Base-by-base conservation (phyloP, 345 rosid species). In the Brassica nigra region DNA sequence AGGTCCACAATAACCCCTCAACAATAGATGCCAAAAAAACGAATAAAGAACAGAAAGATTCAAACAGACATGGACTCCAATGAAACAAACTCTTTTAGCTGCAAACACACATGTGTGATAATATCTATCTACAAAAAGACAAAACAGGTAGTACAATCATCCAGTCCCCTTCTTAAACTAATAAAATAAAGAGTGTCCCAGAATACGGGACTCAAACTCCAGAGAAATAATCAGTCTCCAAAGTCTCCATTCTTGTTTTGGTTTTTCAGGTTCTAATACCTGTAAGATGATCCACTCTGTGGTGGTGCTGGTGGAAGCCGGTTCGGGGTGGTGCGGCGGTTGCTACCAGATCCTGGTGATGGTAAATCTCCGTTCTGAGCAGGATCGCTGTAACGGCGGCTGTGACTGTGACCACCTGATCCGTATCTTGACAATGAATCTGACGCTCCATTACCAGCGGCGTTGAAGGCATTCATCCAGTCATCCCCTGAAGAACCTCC, bases 391-490 rank as follows among this genome's bases (percentile, higher is more conserved):
- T 90, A 83, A 0, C 97, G 86, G 5, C 97, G 86, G 75, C 92
- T 89, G 73, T 91, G 55, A 49, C 55, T 49, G 15, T 44, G 94
- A 82, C 90, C 86, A 55, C 84, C 89, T 3, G 85, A 49, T 42
- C 89, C 86, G 54, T 85, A 81, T 30, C 89, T 86, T 39, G 83
- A 84, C 36, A 86, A 57, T 39, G 85, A 69, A 71, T 83, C 90
- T 54, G 59, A 54, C 2, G 75, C 85, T 23, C 97, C 98, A 69
- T 88, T 90, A 9, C 92, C 97, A 33, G 97, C 97, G 18, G 92
- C 84, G 66, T 92, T 97, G 61, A 96, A 96, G 76, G 99, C 99
- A 77, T 89, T 83, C 85, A 97, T 96, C 99, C 99, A 96, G 76
- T 93, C 99, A 29, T 96, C 97, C 0, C 94, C 98, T 11, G 86